These are phyloP conservation scores for Senna tora DNA, from an alignment of 306 rosid genomes.

Conservation along the genomic window DNA sequence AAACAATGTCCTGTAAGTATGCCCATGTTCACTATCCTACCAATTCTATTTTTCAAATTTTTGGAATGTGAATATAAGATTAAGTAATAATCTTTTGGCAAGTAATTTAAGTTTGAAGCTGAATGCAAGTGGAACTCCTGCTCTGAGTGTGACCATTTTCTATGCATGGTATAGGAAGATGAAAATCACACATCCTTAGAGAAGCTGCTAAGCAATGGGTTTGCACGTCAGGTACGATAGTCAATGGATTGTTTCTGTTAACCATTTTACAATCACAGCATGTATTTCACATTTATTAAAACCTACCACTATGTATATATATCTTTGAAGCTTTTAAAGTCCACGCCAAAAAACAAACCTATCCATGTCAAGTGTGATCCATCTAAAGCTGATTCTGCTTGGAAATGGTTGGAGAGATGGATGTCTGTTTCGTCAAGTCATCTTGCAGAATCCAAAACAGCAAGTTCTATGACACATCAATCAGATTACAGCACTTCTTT, in stretches of 20 bases:
- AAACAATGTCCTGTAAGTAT: neutral
- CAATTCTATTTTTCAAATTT: neutral
- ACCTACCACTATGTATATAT: constrained; percentile 26
- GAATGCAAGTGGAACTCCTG: neutral
- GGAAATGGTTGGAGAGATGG: constrained; percentile 98
- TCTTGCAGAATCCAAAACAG: constrained; percentile 42
- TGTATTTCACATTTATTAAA: neutral
- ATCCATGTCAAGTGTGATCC: constrained; percentile 79
- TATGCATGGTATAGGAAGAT: constrained; percentile 52
- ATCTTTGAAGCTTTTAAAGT: constrained; percentile 62
- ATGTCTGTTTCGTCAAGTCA: constrained; percentile 59
- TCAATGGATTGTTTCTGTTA: constrained; percentile 30
- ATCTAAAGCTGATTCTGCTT: constrained; percentile 77
- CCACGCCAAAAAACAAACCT: constrained; percentile 66
- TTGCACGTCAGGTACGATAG: constrained; percentile 74
- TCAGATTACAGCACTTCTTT: constrained; percentile 37
- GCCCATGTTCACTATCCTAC: neutral
- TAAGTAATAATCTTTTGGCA: too few species aligned
- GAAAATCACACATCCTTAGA: constrained; percentile 55
- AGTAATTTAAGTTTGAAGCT: neutral
- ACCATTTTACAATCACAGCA: constrained; percentile 11
- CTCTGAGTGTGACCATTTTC: too few species aligned
- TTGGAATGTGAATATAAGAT: neutral
- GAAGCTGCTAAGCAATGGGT: constrained; percentile 72
- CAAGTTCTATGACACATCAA: constrained; percentile 41